A percentile compares a stretch with the other conserved stretches of the same genome.
Evolutionary conservation across 345 rosid genomes (phyloP).

Genomic region (Nasturtium officinale): DNA sequence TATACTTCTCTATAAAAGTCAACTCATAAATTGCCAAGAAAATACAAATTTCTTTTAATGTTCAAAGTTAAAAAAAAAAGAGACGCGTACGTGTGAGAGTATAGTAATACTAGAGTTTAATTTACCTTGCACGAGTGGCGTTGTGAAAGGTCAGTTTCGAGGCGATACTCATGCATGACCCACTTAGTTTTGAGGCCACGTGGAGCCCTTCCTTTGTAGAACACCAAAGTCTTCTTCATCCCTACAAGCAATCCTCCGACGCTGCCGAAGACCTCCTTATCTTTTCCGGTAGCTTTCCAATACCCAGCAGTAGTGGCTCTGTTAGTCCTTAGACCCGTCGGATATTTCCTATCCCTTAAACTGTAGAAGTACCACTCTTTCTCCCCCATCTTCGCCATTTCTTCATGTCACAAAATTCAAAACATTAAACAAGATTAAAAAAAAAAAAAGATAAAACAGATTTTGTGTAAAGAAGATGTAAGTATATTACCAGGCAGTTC

Average conservation of each 20-base stretch:
- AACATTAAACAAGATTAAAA: not conserved
- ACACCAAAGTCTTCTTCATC: conserved; percentile 85
- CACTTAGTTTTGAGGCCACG: conserved; percentile 91
- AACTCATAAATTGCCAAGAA: conserved; percentile 18
- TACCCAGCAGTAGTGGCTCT: conserved; percentile 89
- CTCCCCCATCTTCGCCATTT: conserved; percentile 87
- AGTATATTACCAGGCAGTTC: conserved; percentile 83
- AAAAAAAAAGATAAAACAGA: not conserved
- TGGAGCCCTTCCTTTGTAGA: conserved; percentile 86
- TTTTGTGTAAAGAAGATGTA: not conserved
- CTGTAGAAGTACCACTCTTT: conserved; percentile 91
- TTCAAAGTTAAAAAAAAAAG: not conserved
- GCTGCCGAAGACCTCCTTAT: conserved; percentile 61
- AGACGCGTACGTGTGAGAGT: conserved; percentile 20
- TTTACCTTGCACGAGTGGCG: conserved; percentile 84
- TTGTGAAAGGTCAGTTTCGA: conserved; percentile 72
- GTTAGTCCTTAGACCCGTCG: conserved; percentile 84
- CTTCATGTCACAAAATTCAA: conserved; percentile 34
- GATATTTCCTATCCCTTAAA: conserved; percentile 89
- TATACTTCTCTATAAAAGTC: conserved; percentile 7
- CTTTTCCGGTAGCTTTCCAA: conserved; percentile 96
- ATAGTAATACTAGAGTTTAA: not conserved
- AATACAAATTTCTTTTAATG: not conserved
- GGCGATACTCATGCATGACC: conserved; percentile 98
- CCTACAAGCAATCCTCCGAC: conserved; percentile 66